Evolutionary conservation across 2,329 filamentous ascomycete genomes (phyloP).

Genomic region (Fusarium nodosum): DNA sequence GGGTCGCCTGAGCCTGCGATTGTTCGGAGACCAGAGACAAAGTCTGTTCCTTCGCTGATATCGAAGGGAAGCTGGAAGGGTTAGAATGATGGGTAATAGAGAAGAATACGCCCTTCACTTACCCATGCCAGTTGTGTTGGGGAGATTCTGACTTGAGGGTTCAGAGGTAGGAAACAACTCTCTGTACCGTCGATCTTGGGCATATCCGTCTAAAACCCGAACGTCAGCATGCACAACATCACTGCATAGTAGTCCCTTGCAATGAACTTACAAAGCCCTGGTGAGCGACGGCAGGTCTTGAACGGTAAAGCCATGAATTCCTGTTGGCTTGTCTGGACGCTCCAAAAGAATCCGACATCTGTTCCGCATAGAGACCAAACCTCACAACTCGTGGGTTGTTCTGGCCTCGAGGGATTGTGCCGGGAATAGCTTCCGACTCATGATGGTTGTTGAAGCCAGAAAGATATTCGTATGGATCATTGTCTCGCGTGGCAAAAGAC

Average conservation of each 20-base stretch:
- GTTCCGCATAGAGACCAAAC: conserved; percentile 58
- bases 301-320: conserved; percentile 52
- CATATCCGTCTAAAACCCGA: conserved; percentile 37
- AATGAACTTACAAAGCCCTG: conserved; percentile 45
- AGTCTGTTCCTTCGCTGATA: conserved; percentile 55
- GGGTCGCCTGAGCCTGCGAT: conserved; percentile 65
- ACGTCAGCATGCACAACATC: not conserved
- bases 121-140: conserved; percentile 48
- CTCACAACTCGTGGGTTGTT: conserved; percentile 59
- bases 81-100: not conserved
- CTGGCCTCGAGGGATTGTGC: conserved; percentile 61
- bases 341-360: conserved; percentile 58
- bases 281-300: conserved; percentile 51
- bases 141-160: conserved; percentile 43
- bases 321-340: conserved; percentile 51
- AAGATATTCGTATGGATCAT: conserved; percentile 66
- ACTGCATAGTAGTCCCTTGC: accelerated
- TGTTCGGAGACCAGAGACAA: conserved; percentile 59
- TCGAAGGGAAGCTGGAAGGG: conserved; percentile 50
- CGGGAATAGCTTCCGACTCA: conserved; percentile 61
- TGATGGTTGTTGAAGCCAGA: conserved; percentile 66
- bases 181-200: conserved; percentile 46
- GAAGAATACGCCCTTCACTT: not conserved
- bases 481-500: conserved; percentile 62
- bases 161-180: conserved; percentile 46